Evolutionary conservation across 2,329 filamentous ascomycete species (phyloP).

Genomic region (Cladosporium phlei): DNA sequence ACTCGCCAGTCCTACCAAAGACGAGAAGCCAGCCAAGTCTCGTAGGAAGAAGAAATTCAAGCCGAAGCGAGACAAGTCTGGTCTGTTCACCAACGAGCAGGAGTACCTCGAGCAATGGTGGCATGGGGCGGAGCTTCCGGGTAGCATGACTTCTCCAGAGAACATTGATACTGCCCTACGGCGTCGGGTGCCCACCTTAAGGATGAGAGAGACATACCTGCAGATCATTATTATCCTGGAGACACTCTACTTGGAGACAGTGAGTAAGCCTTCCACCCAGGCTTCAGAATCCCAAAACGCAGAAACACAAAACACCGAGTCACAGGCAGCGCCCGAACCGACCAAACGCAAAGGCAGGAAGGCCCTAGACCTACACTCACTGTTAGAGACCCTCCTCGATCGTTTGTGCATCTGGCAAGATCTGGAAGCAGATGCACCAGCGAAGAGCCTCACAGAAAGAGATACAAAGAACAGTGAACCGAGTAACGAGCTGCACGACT

Average conservation of each 20-base stretch:
- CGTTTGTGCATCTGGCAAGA: conserved; percentile 81
- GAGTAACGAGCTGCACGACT: conserved; percentile 65
- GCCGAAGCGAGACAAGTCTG: conserved; percentile 61
- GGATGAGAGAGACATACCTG: conserved; percentile 71
- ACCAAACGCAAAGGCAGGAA: conserved; percentile 36
- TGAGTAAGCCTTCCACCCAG: conserved; percentile 21
- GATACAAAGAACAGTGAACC: conserved; percentile 23
- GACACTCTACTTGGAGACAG: conserved; percentile 63
- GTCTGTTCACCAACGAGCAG: conserved; percentile 64
- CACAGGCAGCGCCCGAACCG: conserved; percentile 12
- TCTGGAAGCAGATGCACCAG: conserved; percentile 58
- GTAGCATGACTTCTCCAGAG: conserved; percentile 37
- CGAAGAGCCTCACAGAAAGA: conserved; percentile 20
- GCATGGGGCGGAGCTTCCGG: conserved; percentile 50
- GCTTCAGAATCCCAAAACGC: conserved; percentile 24
- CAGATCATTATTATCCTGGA: conserved; percentile 78
- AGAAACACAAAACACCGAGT: conserved; percentile 25
- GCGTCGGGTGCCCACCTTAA: conserved; percentile 59
- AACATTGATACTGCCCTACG: conserved; percentile 47
- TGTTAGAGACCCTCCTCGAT: conserved; percentile 71
- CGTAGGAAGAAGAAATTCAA: conserved; percentile 56
- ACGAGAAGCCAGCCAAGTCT: conserved; percentile 24
- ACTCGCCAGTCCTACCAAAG: conserved; percentile 26
- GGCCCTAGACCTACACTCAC: conserved; percentile 58
- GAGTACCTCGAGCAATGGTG: conserved; percentile 66